Evolutionary conservation across 2,329 filamentous ascomycete genomes (phyloP), one percentile per base, ranked within the genome.

Genomic region (Xylariales sp.): DNA sequence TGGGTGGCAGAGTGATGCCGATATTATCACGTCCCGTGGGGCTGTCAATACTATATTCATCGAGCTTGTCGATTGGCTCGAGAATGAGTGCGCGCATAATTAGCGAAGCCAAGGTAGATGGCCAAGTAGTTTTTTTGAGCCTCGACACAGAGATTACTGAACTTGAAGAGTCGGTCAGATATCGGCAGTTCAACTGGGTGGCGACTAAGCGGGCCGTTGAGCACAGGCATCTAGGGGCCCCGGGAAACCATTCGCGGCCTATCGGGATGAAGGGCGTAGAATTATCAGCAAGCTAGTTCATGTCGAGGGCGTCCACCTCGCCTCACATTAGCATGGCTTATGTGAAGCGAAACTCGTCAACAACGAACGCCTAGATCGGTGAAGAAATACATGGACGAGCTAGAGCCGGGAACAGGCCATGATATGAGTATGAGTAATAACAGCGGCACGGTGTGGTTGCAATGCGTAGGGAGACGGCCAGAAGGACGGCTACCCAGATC

Each of bases 391-490:
- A 28, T 28, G 48, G 52, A 34, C 34, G n/a, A 52, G 23, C 49
- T 36, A 62, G 56, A 57, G 64, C 54, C 67, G 67, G 58, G 34
- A 59, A 58, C 62, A 56, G 57, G 12, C 45, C 53, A 45, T 28
- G 14, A 63, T 53, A 57, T 64, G 64, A 62, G 54, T 53, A 57
- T 64, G 64, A 62, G 54, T 68, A 57, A 65, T 68, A 48, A 54
- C 50, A 62, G 62, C 60, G 34, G 61, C 46, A 62, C 56, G 18
- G 64, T 67, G 65, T 68, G 64, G 67, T 69, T 69, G 52, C 65
- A 69, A 46, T 64, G 61, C 56, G 64, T 61, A 54, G 32, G 43
- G 58, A 68, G 34, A 46, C 36, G 50, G 63, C 46, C 12, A 39
- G 23, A 23, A 23, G 23, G 23, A 23, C 23, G 23, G 23, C 23